These are phyloP conservation scores for Penicillium sp. DNA, from an alignment of 2,329 filamentous ascomycete genomes.

Conservation along the genomic window DNA sequence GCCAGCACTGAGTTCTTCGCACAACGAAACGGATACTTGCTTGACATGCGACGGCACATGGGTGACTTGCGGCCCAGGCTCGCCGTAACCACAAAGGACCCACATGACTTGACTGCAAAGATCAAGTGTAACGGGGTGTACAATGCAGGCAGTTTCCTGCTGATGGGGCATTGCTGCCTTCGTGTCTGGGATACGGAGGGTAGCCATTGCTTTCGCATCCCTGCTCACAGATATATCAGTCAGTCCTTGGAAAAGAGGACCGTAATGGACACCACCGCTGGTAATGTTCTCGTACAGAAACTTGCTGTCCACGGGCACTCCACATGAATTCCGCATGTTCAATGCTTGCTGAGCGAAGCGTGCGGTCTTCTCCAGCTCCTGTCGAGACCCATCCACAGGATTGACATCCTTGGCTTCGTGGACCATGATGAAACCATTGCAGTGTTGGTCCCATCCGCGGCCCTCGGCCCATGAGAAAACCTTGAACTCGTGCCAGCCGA, in stretches of 20 bases:
- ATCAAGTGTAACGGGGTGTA: conserved; percentile 21
- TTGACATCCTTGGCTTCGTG: conserved; percentile 20
- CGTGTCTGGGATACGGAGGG: conserved; percentile 15
- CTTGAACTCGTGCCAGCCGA: conserved; percentile 27
- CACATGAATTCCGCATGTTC: conserved; percentile 11
- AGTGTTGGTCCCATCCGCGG: conserved; percentile 25
- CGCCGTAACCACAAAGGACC: conserved; percentile 16
- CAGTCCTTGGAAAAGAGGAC: conserved; percentile 17
- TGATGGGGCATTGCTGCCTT: conserved; percentile 16
- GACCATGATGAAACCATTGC: conserved; percentile 21
- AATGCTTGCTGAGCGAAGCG: neutral
- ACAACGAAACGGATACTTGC: conserved; percentile 12
- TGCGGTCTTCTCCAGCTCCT: neutral
- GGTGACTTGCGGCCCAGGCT: conserved; percentile 12
- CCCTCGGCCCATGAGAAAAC: conserved; percentile 25
- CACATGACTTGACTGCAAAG: conserved; percentile 20
- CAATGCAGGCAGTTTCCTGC: conserved; percentile 14
- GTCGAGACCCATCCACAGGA: conserved; percentile 16
- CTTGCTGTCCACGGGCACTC: conserved; percentile 4
- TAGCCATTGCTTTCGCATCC: conserved; percentile 11
- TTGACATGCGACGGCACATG: conserved; percentile 20
- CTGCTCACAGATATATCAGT: conserved; percentile 9
- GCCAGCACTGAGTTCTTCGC: conserved; percentile 8
- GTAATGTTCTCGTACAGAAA: conserved; percentile 17
- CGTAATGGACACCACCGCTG: conserved; percentile 17